phyloP scores from a whole-genome alignment of 2,329 filamentous ascomycete species.

The Colletotrichum cereale region DNA sequence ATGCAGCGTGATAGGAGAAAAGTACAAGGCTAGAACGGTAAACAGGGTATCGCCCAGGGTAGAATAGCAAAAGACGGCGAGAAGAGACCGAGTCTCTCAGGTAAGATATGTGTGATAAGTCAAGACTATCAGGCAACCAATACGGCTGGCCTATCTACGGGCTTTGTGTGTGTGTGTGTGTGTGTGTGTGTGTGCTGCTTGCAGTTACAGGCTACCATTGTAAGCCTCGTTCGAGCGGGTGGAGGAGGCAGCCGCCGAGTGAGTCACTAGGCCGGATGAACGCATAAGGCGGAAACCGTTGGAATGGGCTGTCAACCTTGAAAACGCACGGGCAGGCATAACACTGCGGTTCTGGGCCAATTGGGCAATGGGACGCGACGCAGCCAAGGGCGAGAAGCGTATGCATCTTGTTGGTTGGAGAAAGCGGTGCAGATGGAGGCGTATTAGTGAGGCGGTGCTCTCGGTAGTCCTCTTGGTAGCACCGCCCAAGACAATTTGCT shows the following conservation, averaged over 20 bases:
- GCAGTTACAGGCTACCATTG: background rate
- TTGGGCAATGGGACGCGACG: slow-evolving; percentile 9
- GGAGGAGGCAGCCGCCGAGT: slow-evolving; percentile 2
- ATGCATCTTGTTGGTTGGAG: slow-evolving; percentile 4
- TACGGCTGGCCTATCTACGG: background rate
- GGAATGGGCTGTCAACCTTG: background rate
- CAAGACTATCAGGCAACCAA: background rate
- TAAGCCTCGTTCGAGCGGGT: background rate
- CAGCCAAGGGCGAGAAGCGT: background rate
- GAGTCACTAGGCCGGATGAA: background rate
- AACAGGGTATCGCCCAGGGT: background rate
- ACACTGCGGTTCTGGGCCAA: background rate
- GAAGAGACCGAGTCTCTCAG: background rate
- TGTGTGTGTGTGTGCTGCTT: background rate
- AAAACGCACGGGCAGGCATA: background rate
- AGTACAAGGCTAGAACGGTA: no score
- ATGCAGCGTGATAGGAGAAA: background rate
- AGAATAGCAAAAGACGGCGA: background rate
- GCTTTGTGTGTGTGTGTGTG: background rate
- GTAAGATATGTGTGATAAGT: background rate
- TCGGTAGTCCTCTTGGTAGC: no score
- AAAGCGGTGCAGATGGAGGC: slow-evolving; percentile 16
- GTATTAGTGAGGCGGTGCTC: slow-evolving; percentile 26
- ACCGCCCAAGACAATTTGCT: slow-evolving; percentile 8
- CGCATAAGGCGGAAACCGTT: background rate